phyloP scores from a whole-genome alignment of 208 protist species.

The Trypanosoma caninum region DNA sequence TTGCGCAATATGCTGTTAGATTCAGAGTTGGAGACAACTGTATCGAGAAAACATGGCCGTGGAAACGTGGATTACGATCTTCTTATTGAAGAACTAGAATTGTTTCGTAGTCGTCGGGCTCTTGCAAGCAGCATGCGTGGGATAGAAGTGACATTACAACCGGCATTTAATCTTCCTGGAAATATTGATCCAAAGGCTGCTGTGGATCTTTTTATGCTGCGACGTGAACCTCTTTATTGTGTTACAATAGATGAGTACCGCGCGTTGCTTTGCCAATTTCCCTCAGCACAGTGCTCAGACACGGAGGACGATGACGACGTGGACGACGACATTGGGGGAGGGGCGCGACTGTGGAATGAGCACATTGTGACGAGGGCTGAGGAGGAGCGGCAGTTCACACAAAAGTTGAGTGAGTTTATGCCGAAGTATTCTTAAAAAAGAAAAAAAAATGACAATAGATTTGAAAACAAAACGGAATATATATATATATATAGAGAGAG shows the following conservation, averaged over 20 bases:
- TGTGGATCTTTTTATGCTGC: slow-evolving; percentile 8
- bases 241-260: slow-evolving; percentile 25
- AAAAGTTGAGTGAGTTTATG: background rate
- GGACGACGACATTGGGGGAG: slow-evolving; percentile 14
- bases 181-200: background rate
- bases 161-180: background rate
- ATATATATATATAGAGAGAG: background rate
- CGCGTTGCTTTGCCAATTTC: background rate
- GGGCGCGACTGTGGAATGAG: slow-evolving; percentile 21
- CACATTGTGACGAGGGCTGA: slow-evolving; percentile 13
- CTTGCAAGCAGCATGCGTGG: slow-evolving; percentile 12
- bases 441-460: background rate
- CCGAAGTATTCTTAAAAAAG: background rate
- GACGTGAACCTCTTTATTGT: slow-evolving; percentile 21
- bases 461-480: background rate
- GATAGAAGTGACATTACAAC: slow-evolving; percentile 1
- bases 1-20: too few relatives aligned
- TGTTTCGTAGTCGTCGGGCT: slow-evolving; percentile 16
- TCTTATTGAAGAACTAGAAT: slow-evolving; percentile 8
- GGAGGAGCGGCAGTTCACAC: slow-evolving; percentile 18
- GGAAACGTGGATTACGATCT: background rate
- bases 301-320: background rate
- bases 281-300: background rate
- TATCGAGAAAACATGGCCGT: too few relatives aligned
- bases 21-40: too few relatives aligned